Evolutionary conservation across 345 rosid species (phyloP).

Genomic region (Populus alba): DNA sequence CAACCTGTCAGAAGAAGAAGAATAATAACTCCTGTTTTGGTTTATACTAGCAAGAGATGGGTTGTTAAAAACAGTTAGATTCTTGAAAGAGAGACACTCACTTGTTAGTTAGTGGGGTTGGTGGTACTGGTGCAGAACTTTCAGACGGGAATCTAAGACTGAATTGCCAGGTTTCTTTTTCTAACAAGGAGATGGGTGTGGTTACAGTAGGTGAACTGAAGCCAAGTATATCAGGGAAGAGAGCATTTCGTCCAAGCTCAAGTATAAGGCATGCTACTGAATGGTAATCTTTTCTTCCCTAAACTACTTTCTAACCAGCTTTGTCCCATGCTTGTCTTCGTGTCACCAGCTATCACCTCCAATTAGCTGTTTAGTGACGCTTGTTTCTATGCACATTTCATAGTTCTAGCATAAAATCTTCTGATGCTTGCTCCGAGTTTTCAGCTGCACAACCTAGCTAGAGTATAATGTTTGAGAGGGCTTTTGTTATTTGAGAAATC

Average conservation of each 20-base stretch:
- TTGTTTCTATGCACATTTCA: not conserved
- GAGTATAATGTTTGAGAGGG: not conserved
- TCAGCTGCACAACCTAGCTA: not conserved
- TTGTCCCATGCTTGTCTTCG: not conserved
- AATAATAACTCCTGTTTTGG: slow-evolving; percentile 9
- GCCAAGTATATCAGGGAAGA: slow-evolving; percentile 83
- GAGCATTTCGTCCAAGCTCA: slow-evolving; percentile 82
- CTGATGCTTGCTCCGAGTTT: not conserved
- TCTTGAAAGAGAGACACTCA: slow-evolving; percentile 17
- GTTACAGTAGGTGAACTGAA: slow-evolving; percentile 72
- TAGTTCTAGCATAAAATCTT: not conserved
- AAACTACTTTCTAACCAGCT: not conserved
- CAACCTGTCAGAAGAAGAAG: slow-evolving; percentile 19
- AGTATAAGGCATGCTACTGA: slow-evolving; percentile 92
- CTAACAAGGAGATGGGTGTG: slow-evolving; percentile 58
- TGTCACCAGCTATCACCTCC: not conserved
- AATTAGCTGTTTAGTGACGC: not conserved
- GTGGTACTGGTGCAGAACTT: slow-evolving; percentile 16
- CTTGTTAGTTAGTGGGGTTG: slow-evolving; percentile 14
- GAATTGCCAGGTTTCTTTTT: slow-evolving; percentile 7
- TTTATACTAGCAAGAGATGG: slow-evolving; percentile 6
- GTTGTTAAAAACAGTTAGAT: slow-evolving; percentile 24
- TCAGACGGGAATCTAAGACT: slow-evolving; percentile 7
- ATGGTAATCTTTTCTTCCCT: slow-evolving; percentile 53
- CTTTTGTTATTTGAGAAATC: not conserved